phyloP scores from a whole-genome alignment of 805 yeast genomes.

The Monosporozyma aerobia region DNA sequence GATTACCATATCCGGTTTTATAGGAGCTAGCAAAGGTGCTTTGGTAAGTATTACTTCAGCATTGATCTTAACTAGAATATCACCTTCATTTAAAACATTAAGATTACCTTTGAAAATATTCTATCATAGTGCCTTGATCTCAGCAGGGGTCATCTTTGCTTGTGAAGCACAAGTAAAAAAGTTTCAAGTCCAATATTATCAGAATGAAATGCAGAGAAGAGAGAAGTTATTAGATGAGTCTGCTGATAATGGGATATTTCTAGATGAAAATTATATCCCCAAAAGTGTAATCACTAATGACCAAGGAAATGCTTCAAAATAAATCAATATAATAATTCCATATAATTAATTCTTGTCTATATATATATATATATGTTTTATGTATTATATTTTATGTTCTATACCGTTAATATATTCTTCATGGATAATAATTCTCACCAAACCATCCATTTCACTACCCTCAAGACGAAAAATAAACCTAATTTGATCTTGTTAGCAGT shows the following conservation, averaged over 20 bases:
- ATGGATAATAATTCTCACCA: conserved; percentile 13
- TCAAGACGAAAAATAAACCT: conserved; percentile 10
- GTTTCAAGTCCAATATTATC: conserved; percentile 30
- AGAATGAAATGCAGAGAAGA: conserved; percentile 30
- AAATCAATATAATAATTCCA: neutral
- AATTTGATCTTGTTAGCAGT: conserved; percentile 14
- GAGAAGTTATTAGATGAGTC: conserved; percentile 34
- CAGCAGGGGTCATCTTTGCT: conserved; percentile 34
- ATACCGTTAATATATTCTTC: neutral
- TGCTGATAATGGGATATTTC: conserved; percentile 37
- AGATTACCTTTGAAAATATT: conserved; percentile 35
- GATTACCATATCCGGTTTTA: conserved; percentile 31
- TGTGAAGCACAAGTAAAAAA: conserved; percentile 34
- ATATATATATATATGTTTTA: neutral
- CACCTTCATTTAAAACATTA: conserved; percentile 31
- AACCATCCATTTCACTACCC: conserved; percentile 16
- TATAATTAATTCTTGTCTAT: conserved; percentile 1
- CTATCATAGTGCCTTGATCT: conserved; percentile 35
- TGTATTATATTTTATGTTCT: neutral
- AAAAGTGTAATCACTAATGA: neutral
- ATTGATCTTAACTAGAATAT: conserved; percentile 27
- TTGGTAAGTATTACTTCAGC: conserved; percentile 31
- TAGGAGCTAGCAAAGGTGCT: conserved; percentile 38
- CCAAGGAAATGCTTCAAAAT: neutral
- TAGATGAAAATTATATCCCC: conserved; percentile 25